Evolutionary conservation across 108 stramenopile species (phyloP).

Genomic region (Fragilaria radians): DNA sequence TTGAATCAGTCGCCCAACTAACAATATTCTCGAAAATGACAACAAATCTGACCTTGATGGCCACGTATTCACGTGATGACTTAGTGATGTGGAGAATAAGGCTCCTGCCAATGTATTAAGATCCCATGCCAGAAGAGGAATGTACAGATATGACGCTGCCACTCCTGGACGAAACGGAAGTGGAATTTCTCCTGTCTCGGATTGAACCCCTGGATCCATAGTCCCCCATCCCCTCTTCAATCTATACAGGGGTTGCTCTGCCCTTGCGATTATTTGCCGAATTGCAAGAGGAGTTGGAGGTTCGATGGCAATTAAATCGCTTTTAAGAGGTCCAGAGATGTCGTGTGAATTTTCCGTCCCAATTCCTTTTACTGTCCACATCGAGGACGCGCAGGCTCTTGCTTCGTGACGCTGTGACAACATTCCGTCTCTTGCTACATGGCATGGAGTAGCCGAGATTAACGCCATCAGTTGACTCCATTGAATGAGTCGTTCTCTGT

Average conservation of each 20-base stretch:
- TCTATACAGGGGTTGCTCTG: slow-evolving; percentile 5
- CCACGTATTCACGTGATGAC: slow-evolving; percentile 21
- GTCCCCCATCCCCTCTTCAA: slow-evolving; percentile 58
- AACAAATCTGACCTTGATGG: slow-evolving; percentile 44
- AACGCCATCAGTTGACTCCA: slow-evolving; percentile 70
- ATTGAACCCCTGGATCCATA: slow-evolving; percentile 7
- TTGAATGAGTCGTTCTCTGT: slow-evolving; percentile 21
- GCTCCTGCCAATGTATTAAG: slow-evolving; percentile 74
- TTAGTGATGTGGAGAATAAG: slow-evolving; percentile 62
- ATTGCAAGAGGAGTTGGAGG: slow-evolving; percentile 60
- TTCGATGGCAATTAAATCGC: slow-evolving; percentile 2
- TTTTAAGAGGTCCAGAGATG: neutral
- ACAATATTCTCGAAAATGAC: slow-evolving; percentile 34
- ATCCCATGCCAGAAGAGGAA: slow-evolving; percentile 85
- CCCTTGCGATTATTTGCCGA: slow-evolving; percentile 16
- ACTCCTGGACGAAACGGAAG: slow-evolving; percentile 73
- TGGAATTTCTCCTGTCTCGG: neutral
- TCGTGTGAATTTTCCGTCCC: slow-evolving; percentile 19
- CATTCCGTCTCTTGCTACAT: slow-evolving; percentile 76
- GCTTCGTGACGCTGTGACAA: slow-evolving; percentile 70
- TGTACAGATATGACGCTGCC: slow-evolving; percentile 70
- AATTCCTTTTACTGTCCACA: slow-evolving; percentile 74
- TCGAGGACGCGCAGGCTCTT: slow-evolving; percentile 67
- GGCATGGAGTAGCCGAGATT: slow-evolving; percentile 66
- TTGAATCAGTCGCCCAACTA: slow-evolving; percentile 66